A percentile compares a stretch with the other conserved stretches of the same genome.
Conservation (phyloP, 23 red algal species). For the Chondrus crispus region DNA sequence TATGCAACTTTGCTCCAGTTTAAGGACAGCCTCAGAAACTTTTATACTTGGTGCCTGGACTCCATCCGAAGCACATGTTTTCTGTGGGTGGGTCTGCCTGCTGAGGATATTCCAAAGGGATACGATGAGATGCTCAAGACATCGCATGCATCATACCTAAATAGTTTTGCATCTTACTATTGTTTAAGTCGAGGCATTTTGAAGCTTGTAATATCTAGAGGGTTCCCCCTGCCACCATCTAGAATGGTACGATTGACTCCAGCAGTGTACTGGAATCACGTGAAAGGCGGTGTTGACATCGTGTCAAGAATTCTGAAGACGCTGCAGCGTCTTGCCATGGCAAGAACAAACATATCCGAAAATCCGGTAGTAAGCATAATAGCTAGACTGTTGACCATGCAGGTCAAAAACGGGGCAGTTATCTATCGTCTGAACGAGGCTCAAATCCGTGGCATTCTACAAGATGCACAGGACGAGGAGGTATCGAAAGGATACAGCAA, state of each 20-base stretch:
- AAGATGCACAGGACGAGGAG: too few relatives aligned
- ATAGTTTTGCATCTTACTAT: background rate
- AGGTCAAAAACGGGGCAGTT: constrained; percentile 8
- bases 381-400: background rate
- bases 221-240: background rate
- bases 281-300: background rate
- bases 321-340: background rate
- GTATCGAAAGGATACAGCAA: too few relatives aligned
- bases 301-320: background rate
- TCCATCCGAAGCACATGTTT: background rate
- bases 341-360: background rate
- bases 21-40: background rate
- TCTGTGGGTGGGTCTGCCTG: background rate
- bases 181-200: background rate
- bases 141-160: constrained; percentile 12
- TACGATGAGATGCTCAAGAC: background rate
- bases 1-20: background rate
- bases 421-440: too few relatives aligned
- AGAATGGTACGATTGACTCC: background rate
- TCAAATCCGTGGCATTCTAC: too few relatives aligned
- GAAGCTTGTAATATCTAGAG: background rate
- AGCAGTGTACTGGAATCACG: background rate
- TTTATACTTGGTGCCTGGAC: background rate
- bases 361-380: constrained; percentile 23
- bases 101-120: background rate